phyloP scores from a whole-genome alignment of 169 alveolate genomes.

The Amoebophrya sp. region DNA sequence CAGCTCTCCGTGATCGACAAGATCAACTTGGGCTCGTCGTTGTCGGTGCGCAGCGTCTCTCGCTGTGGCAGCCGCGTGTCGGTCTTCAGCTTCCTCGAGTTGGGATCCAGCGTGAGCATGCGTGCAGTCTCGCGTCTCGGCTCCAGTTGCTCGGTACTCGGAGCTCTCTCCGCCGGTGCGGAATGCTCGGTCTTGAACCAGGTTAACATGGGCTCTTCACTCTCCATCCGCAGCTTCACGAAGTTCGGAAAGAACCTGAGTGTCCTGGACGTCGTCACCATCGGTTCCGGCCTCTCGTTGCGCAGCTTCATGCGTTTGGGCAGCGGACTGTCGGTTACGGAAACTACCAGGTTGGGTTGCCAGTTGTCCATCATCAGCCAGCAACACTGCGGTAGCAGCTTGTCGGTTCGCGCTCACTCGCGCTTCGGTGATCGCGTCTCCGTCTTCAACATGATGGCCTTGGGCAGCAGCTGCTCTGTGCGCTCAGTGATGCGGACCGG shows the following conservation, averaged over 20 bases:
- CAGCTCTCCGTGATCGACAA: not conserved
- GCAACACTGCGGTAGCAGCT: not conserved
- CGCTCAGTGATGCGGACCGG: too few species aligned
- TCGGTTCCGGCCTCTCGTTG: too few species aligned
- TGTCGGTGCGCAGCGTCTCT: not conserved
- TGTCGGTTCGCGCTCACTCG: not conserved
- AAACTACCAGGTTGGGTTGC: not conserved
- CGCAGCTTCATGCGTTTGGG: constrained; percentile 30
- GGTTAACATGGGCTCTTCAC: not conserved
- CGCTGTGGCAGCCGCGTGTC: not conserved
- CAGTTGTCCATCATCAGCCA: not conserved
- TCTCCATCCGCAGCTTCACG: too few species aligned
- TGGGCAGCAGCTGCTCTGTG: constrained; percentile 5
- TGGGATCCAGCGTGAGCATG: not conserved
- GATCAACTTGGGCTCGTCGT: not conserved
- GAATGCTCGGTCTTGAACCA: not conserved
- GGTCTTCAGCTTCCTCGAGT: not conserved
- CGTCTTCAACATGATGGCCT: not conserved
- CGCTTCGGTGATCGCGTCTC: not conserved
- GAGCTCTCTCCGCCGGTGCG: not conserved
- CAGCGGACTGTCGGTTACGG: not conserved
- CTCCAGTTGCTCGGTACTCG: not conserved
- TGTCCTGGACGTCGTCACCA: too few species aligned
- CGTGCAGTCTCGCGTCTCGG: not conserved
- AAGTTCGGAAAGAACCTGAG: too few species aligned